phyloP scores from a whole-genome alignment of 2,329 filamentous ascomycete genomes.

The Epichloe gansuensis region DNA sequence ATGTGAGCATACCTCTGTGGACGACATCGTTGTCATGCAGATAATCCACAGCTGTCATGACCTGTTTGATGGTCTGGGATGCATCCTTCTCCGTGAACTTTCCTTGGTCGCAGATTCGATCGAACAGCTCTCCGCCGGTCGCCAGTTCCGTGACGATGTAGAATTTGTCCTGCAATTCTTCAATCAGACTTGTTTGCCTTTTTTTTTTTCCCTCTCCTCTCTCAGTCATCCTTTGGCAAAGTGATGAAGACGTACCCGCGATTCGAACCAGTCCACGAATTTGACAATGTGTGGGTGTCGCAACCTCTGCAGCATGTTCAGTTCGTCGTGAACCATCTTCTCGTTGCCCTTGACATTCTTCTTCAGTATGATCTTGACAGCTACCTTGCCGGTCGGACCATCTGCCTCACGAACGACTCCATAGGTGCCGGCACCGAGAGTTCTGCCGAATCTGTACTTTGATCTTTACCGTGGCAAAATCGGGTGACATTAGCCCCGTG shows the following conservation, averaged over 20 bases:
- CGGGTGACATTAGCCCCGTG: background rate
- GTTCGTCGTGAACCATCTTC: conserved; percentile 96
- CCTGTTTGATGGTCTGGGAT: conserved; percentile 86
- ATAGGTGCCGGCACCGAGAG: conserved; percentile 92
- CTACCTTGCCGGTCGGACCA: conserved; percentile 69
- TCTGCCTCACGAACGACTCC: conserved; percentile 96
- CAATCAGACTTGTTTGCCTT: background rate
- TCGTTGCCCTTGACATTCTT: conserved; percentile 98
- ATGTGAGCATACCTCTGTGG: conserved; percentile 57
- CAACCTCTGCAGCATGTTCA: conserved; percentile 82
- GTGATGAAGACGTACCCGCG: conserved; percentile 49
- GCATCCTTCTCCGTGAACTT: conserved; percentile 98
- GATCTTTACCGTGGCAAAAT: conserved; percentile 36
- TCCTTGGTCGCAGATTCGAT: conserved; percentile 94
- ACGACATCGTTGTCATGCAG: conserved; percentile 91
- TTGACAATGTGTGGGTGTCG: conserved; percentile 92
- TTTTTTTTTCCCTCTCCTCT: background rate
- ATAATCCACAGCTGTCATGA: conserved; percentile 86
- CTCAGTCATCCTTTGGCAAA: background rate
- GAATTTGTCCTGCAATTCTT: conserved; percentile 70
- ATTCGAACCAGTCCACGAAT: conserved; percentile 99
- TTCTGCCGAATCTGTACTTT: conserved; percentile 84
- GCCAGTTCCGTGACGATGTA: conserved; percentile 97
- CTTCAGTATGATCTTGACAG: conserved; percentile 98
- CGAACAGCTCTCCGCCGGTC: conserved; percentile 91